Base-by-base conservation (phyloP, 225 moss, liverwort and hornwort species). In the Neckera pumila region DNA sequence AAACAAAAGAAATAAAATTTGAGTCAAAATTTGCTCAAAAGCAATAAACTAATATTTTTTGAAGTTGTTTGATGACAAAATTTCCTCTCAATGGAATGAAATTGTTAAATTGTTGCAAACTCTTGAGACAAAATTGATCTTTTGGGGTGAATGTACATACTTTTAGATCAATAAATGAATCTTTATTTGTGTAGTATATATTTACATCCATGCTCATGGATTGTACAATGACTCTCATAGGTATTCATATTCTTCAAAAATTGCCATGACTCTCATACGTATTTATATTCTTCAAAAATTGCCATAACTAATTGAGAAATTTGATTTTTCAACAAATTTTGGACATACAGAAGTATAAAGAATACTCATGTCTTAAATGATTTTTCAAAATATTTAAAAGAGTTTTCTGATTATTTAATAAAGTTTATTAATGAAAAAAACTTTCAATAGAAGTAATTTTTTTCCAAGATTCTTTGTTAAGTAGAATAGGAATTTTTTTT, bases 51-150 rank as follows among this genome's bases (percentile, higher is more conserved):
- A 40, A 38, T 14, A 5, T 26, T 56, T 42, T 15, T 15, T 40
- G 14, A 15, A 40, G 28, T 72, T 43, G 9, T 72, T 27, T 72
- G 10, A 11, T 31, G 17, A 74, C 4, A 47, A 11, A 47, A 47
- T 17, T 31, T 17, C 30, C 19, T 47, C 2, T 31, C 0, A 18
- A 0, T 30, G 6, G 17, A 47, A 47, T 47, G 1, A 31, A 30
- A 11, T 74, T 47, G 7, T 47, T 30, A 18, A 31, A 0, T 74
- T 45, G 31, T 0, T 31, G 0, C 2, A 74, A 30, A 30, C 1
- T 74, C 2, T 74, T 31, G 11, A 74, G 0, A 47, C 11, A 74
- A 31, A 19, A 28, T 73, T 17, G 28, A 28, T 45, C 17, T 17
- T 30, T 45, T 17, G 3, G 2, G 0, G 10, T 31, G 11, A 47